Conservation (phyloP, 176 grass and related monocot genomes). For the bread wheat (Triticum aestivum) region IWGSC_CS_RefSeq_v2.1 NC_057797.1:165406474-165406973, state of each 20-base stretch:
- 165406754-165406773: slow-evolving; percentile 83
- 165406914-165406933: slow-evolving; percentile 63
- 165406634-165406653: slow-evolving; percentile 71
- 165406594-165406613: slow-evolving; percentile 76
- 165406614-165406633: slow-evolving; percentile 69
- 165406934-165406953: slow-evolving; percentile 78
- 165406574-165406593: slow-evolving; percentile 78
- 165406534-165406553: slow-evolving; percentile 92
- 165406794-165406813: slow-evolving; percentile 69
- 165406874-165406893: slow-evolving; percentile 43
- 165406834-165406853: slow-evolving; percentile 87
- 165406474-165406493: slow-evolving; percentile 93
- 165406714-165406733: slow-evolving; percentile 83
- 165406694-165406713: slow-evolving; percentile 92
- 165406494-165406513: slow-evolving; percentile 92
- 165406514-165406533: slow-evolving; percentile 92
- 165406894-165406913: slow-evolving; percentile 72
- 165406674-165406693: slow-evolving; percentile 80
- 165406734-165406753: slow-evolving; percentile 91
- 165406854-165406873: slow-evolving; percentile 82
- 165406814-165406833: slow-evolving; percentile 79
- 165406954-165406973: slow-evolving; percentile 56
- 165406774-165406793: slow-evolving; percentile 68
- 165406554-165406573: slow-evolving; percentile 77
- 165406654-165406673: slow-evolving; percentile 91